These are phyloP conservation scores for Ampelocalamus luodianensis DNA, from an alignment of 176 grass and related monocot genomes.

Conservation along the genomic window DNA sequence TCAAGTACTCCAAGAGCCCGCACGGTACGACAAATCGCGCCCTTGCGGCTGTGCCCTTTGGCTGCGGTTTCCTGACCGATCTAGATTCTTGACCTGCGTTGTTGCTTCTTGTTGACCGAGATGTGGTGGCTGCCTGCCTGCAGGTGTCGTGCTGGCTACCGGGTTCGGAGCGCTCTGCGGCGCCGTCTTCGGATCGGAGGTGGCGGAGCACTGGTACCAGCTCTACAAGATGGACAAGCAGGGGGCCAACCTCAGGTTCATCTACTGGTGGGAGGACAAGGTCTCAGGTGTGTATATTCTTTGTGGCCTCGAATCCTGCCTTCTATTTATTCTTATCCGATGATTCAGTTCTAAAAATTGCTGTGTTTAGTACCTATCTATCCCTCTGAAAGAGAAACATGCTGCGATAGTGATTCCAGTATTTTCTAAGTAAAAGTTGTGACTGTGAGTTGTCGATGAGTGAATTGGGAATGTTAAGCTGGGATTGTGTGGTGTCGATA, in stretches of 20 bases:
- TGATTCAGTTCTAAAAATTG: background rate
- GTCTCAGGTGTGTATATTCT: constrained; percentile 61
- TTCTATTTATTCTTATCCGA: background rate
- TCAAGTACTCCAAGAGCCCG: constrained; percentile 89
- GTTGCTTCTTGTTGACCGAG: constrained; percentile 9
- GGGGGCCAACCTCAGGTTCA: constrained; percentile 85
- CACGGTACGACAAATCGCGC: constrained; percentile 62
- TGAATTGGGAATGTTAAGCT: background rate
- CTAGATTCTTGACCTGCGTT: background rate
- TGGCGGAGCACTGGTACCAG: constrained; percentile 90
- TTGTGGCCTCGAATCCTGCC: background rate
- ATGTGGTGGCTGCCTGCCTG: background rate
- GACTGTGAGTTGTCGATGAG: background rate
- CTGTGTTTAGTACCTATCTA: background rate
- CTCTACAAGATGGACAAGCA: constrained; percentile 95
- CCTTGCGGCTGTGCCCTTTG: background rate
- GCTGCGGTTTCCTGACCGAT: background rate
- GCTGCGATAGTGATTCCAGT: background rate
- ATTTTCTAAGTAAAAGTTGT: background rate
- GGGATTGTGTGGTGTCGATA: background rate
- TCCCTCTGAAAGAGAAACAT: background rate
- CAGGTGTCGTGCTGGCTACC: constrained; percentile 80
- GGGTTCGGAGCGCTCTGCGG: constrained; percentile 82
- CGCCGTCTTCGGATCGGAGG: constrained; percentile 76
- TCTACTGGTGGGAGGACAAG: constrained; percentile 99